Base-by-base conservation (phyloP, 2,329 filamentous ascomycete species). In the Cordyceps cicadae region DNA sequence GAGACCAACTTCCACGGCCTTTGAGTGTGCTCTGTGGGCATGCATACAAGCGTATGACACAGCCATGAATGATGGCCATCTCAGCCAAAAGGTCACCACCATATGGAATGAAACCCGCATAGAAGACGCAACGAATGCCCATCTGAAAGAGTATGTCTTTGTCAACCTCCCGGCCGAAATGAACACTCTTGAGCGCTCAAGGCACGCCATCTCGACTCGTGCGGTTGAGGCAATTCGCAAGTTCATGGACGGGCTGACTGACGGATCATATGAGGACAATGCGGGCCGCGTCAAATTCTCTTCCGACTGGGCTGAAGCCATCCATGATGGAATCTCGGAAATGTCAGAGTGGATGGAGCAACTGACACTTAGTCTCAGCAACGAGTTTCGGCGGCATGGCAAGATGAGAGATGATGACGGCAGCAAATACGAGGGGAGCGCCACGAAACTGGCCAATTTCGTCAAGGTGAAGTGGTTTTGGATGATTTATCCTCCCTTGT, bases 291-390 rank as follows among this genome's bases (percentile, higher is more conserved):
- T 72, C 45, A 67, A 68, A 53, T 74, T 74, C 60, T 72, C 72
- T 8, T 75, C 72, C 2, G 74, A 76, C 62, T 74, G 72, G 73
- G 64, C 69, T 54, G 70, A 75, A 59, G 72, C 72, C 5, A 70
- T 75, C 63, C 72, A 71, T 62, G 70, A 70, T 53, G 69, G 72
- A 5, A 67, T 69, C 14, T 52, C 65, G 11, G 67, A 72, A 54
- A 66, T 74, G 19, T 51, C 66, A 6, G 55, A 60, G 12, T 75
- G 72, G 73, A 71, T 76, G 54, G 39, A 62, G 5, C 67, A 65
- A n/a, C 66, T 76, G 39, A 65, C 71, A 14, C 64, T 66, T 24
- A 74, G 71, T 62, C 67, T 76, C 61, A 74, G 72, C 37, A 72
- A 70, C 48, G 68, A 76, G 54, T 66, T 76, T 9, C 70, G 72